These are phyloP conservation scores for Phytophthora sansomeana DNA, from an alignment of 352 stramenopile species.

Conservation along the genomic window DNA sequence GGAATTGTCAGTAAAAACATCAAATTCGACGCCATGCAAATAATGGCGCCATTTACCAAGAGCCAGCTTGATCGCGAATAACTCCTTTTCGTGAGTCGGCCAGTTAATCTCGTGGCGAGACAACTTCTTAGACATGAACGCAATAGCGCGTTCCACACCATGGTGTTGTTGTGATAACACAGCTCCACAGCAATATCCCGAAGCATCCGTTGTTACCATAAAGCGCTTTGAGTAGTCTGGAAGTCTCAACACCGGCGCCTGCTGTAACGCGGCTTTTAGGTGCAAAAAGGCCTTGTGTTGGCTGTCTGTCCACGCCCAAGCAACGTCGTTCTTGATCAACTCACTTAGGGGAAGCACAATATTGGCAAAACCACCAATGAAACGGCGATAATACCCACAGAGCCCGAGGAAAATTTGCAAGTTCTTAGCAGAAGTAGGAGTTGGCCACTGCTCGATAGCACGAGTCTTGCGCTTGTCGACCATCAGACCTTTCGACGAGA, in stretches of 20 bases:
- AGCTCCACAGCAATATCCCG: slow-evolving; percentile 3
- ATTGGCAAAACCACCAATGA: slow-evolving; percentile 23
- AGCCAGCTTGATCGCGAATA: slow-evolving; percentile 1
- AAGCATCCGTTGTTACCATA: slow-evolving; percentile 43
- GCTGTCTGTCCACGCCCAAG: not conserved
- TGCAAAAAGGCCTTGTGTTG: not conserved
- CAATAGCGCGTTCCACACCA: slow-evolving; percentile 12
- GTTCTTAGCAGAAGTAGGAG: slow-evolving; percentile 18
- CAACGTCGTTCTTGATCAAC: slow-evolving; percentile 13
- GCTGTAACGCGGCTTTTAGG: slow-evolving; percentile 26
- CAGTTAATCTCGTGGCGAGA: not conserved
- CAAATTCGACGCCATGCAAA: not conserved
- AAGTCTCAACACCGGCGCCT: slow-evolving; percentile 33
- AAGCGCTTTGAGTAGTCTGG: slow-evolving; percentile 31
- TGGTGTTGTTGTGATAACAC: not conserved
- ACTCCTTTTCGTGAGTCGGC: slow-evolving; percentile 8
- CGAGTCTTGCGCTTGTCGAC: slow-evolving; percentile 33
- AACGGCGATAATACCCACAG: slow-evolving; percentile 28
- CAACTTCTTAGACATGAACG: slow-evolving; percentile 8
- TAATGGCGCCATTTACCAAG: slow-evolving; percentile 1
- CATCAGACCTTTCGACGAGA: slow-evolving; percentile 15
- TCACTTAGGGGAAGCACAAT: slow-evolving; percentile 17
- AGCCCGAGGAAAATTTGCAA: slow-evolving; percentile 34
- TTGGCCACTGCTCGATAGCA: slow-evolving; percentile 20
- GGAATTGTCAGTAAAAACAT: slow-evolving; percentile 1